Percentiles rank a stretch among this genome's conserved stretches.
These are phyloP conservation scores for Arabidopsis arenosa DNA, from an alignment of 345 rosid genomes.

Conservation along the genomic window DNA sequence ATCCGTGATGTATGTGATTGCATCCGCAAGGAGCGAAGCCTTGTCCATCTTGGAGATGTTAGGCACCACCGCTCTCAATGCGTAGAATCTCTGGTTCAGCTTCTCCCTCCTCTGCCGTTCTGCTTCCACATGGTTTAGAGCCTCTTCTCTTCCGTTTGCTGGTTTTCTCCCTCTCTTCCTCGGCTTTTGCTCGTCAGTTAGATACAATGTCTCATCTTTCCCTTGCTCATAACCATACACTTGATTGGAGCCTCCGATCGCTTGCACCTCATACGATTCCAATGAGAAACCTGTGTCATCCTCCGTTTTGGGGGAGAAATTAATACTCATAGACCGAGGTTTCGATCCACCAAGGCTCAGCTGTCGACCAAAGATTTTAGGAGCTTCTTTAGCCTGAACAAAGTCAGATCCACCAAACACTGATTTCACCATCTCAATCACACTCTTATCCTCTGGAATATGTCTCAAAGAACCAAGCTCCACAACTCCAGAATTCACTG, in stretches of 20 bases:
- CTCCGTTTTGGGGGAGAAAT: constrained; percentile 85
- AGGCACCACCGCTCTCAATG: constrained; percentile 87
- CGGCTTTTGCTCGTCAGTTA: constrained; percentile 79
- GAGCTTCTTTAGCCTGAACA: constrained; percentile 62
- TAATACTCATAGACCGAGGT: constrained; percentile 71
- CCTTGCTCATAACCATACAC: constrained; percentile 63
- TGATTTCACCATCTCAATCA: constrained; percentile 62
- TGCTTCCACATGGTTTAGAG: constrained; percentile 94
- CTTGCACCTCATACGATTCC: constrained; percentile 61
- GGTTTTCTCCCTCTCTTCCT: constrained; percentile 98
- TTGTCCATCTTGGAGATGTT: constrained; percentile 98
- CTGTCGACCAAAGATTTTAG: constrained; percentile 88
- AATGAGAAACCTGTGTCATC: constrained; percentile 71
- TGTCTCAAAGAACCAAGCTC: constrained; percentile 82
- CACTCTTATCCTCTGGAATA: constrained; percentile 65
- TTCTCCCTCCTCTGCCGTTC: constrained; percentile 96
- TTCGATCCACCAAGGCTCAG: constrained; percentile 75
- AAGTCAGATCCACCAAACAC: constrained; percentile 65
- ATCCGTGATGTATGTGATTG: constrained; percentile 81
- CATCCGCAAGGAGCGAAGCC: constrained; percentile 91
- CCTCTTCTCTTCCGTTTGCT: constrained; percentile 97
- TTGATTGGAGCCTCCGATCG: constrained; percentile 56
- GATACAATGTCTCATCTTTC: constrained; percentile 66
- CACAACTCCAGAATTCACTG: constrained; percentile 78
- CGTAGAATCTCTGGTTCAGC: constrained; percentile 96